phyloP scores from a whole-genome alignment of 495 filamentous ascomycete species.

The Stereocaulon alpinum region DNA sequence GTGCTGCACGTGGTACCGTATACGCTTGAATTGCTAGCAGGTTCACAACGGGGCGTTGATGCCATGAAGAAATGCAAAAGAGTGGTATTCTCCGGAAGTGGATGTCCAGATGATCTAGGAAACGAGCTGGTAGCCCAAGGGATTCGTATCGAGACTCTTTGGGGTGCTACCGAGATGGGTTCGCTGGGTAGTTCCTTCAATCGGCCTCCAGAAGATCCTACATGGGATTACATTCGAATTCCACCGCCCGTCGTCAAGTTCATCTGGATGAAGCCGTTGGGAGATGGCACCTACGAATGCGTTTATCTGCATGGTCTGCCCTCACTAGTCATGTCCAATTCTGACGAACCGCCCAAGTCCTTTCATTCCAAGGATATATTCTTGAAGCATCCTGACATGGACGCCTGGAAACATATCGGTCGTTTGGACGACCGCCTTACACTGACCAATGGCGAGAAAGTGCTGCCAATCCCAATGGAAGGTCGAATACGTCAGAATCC shows the following conservation, averaged over 20 bases:
- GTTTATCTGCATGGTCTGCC: slow-evolving; percentile 43
- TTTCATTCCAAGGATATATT: slow-evolving; percentile 55
- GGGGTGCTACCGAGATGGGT: slow-evolving; percentile 49
- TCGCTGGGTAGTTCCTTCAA: slow-evolving; percentile 35
- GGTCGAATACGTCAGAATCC: slow-evolving; percentile 41
- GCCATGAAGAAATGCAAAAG: slow-evolving; percentile 35
- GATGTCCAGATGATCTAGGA: slow-evolving; percentile 49
- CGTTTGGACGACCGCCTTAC: slow-evolving; percentile 55
- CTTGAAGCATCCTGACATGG: slow-evolving; percentile 46
- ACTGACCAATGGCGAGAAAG: slow-evolving; percentile 59
- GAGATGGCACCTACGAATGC: slow-evolving; percentile 39
- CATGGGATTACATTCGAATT: slow-evolving; percentile 45
- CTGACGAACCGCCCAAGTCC: slow-evolving; percentile 38
- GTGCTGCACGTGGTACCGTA: slow-evolving; percentile 48
- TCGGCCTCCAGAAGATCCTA: slow-evolving; percentile 35
- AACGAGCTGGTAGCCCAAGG: slow-evolving; percentile 39
- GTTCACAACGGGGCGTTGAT: slow-evolving; percentile 37
- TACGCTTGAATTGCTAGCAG: slow-evolving; percentile 42
- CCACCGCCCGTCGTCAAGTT: slow-evolving; percentile 36
- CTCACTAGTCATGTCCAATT: slow-evolving; percentile 43
- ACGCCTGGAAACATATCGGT: slow-evolving; percentile 54
- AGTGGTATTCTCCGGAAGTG: slow-evolving; percentile 43
- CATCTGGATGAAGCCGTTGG: slow-evolving; percentile 42
- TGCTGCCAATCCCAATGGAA: slow-evolving; percentile 54
- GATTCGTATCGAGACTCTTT: slow-evolving; percentile 39